Conservation (phyloP, 768 basidiomycete genomes). For the Hericium rajendrae region DNA sequence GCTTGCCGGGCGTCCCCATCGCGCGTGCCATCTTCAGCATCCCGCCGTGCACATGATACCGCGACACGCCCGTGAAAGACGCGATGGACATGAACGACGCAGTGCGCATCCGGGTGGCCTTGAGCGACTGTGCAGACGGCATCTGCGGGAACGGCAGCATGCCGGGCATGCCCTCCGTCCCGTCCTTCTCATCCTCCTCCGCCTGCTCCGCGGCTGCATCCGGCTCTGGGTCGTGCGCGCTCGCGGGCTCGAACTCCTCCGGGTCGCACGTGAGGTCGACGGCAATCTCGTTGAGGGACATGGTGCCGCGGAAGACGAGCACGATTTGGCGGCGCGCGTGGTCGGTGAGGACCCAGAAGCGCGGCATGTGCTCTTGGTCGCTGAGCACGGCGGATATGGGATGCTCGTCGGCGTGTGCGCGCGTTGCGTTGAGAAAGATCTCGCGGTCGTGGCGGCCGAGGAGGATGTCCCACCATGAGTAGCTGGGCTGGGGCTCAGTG, state of each 20-base stretch:
- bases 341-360: slow-evolving; percentile 83
- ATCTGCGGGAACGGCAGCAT: background rate
- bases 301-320: slow-evolving; percentile 57
- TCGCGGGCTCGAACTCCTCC: slow-evolving; percentile 42
- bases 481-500: slow-evolving; percentile 20
- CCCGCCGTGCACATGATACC: slow-evolving; percentile 67
- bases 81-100: slow-evolving; percentile 9
- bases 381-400: slow-evolving; percentile 44
- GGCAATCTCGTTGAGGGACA: slow-evolving; percentile 81
- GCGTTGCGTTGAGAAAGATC: slow-evolving; percentile 51
- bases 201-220: background rate
- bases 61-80: slow-evolving; percentile 16
- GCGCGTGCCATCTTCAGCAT: slow-evolving; percentile 71
- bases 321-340: slow-evolving; percentile 66
- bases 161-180: background rate
- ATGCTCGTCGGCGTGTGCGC: background rate
- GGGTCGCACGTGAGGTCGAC: slow-evolving; percentile 80
- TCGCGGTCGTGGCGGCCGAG: slow-evolving; percentile 76
- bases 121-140: background rate
- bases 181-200: background rate
- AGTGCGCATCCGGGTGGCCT: slow-evolving; percentile 2
- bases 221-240: background rate
- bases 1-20: slow-evolving; percentile 70
- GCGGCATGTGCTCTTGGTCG: slow-evolving; percentile 62
- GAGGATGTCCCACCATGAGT: slow-evolving; percentile 80